Evolutionary conservation across 257 asterid species (phyloP), one percentile per base, ranked within the genome.

Genomic region (Capsicum chinense): DNA sequence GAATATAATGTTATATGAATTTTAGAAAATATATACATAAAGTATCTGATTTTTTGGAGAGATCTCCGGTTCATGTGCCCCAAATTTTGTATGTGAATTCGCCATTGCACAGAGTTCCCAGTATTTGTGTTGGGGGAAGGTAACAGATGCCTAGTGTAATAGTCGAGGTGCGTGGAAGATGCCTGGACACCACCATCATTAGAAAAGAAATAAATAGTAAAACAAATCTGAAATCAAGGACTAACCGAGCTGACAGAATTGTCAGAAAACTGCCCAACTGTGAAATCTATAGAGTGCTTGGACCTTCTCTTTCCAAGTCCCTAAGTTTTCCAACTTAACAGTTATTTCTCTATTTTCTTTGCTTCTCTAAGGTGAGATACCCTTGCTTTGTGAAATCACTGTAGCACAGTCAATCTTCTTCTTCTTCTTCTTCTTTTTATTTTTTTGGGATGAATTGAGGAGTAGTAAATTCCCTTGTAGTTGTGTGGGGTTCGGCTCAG

Each of bases 301-400:
- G 74, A 74, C 81, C 59, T 73, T 73, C 80, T 21, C 16, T 66
- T 16, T 74, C 62, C 39, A 50, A 19, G 47, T 50, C 81, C 78
- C 52, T 35, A 68, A 68, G 79, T 15, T 39, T 50, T 52, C 62
- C 81, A 74, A 74, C 62, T 50, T 19, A n/a, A 74, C 44, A 26
- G 16, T 50, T 74, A 74, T 50, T 78, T 78, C 26, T 76, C 81
- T 74, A 56, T 74, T 74, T 50, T 16, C 62, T 48, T 74, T 74
- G 62, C n/a, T 50, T 50, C 81, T 50, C 60, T 13, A 74, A 74
- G 50, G 60, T 13, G 81, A 50, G 21, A 74, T 74, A 19, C 62
- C 44, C 62, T 48, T 74, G 62, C 44, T 74, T 19, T 21, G 62
- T 50, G 1, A 74, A 74, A 71, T n/a, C n/a, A 47, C 80, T 71